Evolutionary conservation across 805 yeast species (phyloP), one percentile per base, ranked within the genome.

Genomic region (Metschnikowia proteae): DNA sequence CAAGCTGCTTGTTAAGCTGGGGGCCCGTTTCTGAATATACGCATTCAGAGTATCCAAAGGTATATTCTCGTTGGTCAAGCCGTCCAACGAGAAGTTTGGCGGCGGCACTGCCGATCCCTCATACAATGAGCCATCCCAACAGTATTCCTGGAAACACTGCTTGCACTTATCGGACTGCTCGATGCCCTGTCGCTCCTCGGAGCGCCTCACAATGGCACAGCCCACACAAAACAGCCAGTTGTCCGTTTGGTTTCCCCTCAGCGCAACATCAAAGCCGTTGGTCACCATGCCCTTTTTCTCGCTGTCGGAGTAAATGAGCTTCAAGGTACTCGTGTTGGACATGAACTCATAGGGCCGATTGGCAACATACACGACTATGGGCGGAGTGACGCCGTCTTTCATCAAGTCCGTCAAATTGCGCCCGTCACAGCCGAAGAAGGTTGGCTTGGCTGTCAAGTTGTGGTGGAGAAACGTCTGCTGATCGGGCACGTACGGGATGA

Each of bases 401-500:
- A 73, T 62, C 51, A 84, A 70, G 11, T 65, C 68, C 6, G 90
- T 81, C 61, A 84, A 68, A 60, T 86, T 85, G 1, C 66, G 55
- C 4, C 87, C 75, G 60, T 86, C 78, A 66, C 96, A 88, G 31
- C 96, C 96, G 63, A 89, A 89, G 70, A 89, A 88, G 0, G 85
- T 75, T 44, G 96, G 96, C 51, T 68, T 76, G 7, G 83, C 71
- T 11, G 88, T 83, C 53, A 88, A 71, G 49, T 85, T 85, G 54
- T 70, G 58, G 50, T 76, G 75, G 26, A 79, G 60, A 64, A 88
- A 85, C 0, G 90, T 77, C 38, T 74, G 66, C 27, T 63, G 68
- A 62, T 82, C 91, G 9, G 96, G 96, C 47, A 88, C 91, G 56
- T 85, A 80, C 7, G 96, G 96, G 75, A 86, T 86, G 2, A 84